Evolutionary conservation across 371 early-diverging fungal genomes (phyloP).

Genomic region (Circinella umbellata): DNA sequence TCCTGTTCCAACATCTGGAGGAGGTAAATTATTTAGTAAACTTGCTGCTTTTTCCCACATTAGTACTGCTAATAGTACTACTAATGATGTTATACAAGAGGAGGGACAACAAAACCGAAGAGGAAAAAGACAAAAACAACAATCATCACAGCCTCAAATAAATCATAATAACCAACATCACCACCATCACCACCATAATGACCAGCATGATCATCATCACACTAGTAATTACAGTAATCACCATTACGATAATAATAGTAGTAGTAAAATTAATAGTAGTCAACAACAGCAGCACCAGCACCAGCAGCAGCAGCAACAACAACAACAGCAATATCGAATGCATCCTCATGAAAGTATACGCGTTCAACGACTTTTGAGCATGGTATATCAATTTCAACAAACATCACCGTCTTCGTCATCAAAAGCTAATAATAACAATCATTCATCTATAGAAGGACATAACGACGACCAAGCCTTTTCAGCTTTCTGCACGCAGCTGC

Average conservation of each 20-base stretch:
- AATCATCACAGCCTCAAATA: neutral
- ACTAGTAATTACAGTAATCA: too few species aligned
- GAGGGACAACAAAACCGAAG: conserved; percentile 4
- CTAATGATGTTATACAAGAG: neutral
- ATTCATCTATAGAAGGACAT: too few species aligned
- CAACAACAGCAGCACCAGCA: too few species aligned
- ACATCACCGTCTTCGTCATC: neutral
- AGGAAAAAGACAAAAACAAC: neutral
- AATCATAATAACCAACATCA: too few species aligned
- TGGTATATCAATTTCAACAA: conserved; percentile 4
- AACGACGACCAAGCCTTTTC: neutral
- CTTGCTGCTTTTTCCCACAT: neutral
- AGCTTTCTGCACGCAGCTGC: conserved; percentile 1
- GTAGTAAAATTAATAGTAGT: too few species aligned
- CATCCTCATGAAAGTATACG: neutral
- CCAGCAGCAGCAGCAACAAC: neutral
- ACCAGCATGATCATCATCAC: too few species aligned
- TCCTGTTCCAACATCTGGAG: too few species aligned
- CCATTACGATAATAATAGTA: too few species aligned
- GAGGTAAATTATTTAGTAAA: neutral
- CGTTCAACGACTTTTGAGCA: neutral
- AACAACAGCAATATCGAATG: neutral
- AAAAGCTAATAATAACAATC: too few species aligned
- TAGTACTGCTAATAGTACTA: neutral
- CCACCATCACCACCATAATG: too few species aligned